phyloP scores from a whole-genome alignment of 352 stramenopile species.

The Globisporangium paroecandrum region DNA sequence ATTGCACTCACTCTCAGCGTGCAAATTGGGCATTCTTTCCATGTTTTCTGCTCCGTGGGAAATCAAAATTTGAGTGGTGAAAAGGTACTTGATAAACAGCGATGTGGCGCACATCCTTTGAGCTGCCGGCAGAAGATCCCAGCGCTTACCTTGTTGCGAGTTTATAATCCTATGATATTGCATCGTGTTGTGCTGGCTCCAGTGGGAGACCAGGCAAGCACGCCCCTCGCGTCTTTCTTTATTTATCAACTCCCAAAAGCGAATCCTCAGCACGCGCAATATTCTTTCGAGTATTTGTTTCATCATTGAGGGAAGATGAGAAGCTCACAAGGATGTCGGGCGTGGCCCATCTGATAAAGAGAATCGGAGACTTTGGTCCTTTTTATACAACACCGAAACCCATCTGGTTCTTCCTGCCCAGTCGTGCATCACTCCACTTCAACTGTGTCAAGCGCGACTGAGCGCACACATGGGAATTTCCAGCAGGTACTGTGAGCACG shows the following conservation, averaged over 20 bases:
- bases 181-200: neutral
- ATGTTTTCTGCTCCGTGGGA: neutral
- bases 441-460: neutral
- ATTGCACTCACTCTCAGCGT: too few species aligned
- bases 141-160: neutral
- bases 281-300: neutral
- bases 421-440: neutral
- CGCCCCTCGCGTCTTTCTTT: neutral
- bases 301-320: neutral
- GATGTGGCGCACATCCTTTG: neutral
- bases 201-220: neutral
- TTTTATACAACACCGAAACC: neutral
- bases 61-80: neutral
- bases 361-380: neutral
- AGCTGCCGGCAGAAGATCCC: neutral
- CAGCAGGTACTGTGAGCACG: neutral
- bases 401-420: neutral
- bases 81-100: neutral
- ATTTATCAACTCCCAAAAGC: too few species aligned
- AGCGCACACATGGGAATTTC: neutral
- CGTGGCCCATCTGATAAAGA: neutral
- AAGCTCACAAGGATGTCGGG: neutral
- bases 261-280: neutral
- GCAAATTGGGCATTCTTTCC: neutral
- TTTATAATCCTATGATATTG: too few species aligned